Evolutionary conservation across 1,139 yeast species (phyloP).

Genomic region (Kodamaea sp.): DNA sequence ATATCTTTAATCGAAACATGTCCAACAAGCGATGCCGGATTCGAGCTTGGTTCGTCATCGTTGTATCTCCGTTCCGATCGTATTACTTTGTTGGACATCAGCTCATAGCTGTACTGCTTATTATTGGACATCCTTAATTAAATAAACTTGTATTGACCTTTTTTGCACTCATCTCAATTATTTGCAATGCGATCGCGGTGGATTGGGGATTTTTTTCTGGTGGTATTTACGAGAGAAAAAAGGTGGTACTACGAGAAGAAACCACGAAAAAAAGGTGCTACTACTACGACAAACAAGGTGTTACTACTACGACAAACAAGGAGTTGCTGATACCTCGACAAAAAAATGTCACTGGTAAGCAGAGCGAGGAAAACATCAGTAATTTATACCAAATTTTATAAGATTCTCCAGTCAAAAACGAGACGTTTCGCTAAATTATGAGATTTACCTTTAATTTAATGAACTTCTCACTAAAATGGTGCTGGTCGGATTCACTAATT

Average conservation of each 20-base stretch:
- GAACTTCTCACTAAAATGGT: background rate
- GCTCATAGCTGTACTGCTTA: slow-evolving; percentile 46
- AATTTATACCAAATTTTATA: too few species aligned
- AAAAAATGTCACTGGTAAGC: too few species aligned
- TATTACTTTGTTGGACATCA: slow-evolving; percentile 74
- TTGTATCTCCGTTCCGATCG: slow-evolving; percentile 49
- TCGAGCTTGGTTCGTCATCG: slow-evolving; percentile 37
- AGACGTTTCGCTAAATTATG: too few species aligned
- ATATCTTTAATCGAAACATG: slow-evolving; percentile 60
- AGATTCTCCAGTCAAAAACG: too few species aligned
- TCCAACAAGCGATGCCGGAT: slow-evolving; percentile 71
- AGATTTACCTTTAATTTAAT: too few species aligned
- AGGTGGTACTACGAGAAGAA: background rate
- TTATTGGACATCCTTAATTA: slow-evolving; percentile 9
- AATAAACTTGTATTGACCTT: background rate
- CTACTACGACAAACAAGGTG: background rate
- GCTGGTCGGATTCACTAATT: too few species aligned
- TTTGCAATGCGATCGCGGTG: too few species aligned
- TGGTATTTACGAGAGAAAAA: background rate
- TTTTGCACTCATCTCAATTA: background rate
- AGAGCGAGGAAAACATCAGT: too few species aligned
- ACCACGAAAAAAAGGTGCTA: background rate
- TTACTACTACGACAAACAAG: background rate
- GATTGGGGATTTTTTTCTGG: too few species aligned
- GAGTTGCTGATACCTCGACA: too few species aligned